Base-by-base conservation (phyloP, 176 grass and related monocot genomes). In the Chloris gayana region DNA sequence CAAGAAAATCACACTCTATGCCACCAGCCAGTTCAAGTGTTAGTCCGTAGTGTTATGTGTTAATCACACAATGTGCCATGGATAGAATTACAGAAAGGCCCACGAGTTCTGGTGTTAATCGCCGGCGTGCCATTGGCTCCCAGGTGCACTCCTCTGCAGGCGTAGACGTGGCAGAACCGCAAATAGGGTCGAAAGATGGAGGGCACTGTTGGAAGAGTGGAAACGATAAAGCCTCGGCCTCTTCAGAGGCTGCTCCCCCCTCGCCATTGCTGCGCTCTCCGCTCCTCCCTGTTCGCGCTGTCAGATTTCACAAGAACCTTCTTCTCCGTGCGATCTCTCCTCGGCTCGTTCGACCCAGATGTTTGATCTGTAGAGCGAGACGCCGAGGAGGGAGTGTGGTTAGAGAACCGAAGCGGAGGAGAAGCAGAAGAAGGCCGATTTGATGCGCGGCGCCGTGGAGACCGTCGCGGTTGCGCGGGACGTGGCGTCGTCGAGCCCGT, bases 401-500 rank as follows among this genome's bases (percentile, higher is more conserved):
- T 78, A 14, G 51, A 32, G 71, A 19, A 25, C 44, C 57, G 14
- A 24, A 57, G 14, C 46, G 39, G 33, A 31, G 33, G 77, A 31
- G 58, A 39, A 21, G 8, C 37, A 17, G 41, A 13, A 29, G 64
- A 7, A 18, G 74, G 73, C 74, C 45, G 76, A 51, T 82, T 91
- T 53, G 88, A 94, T 94, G 91, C 85, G 79, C 9, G 66, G 57
- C 69, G 65, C 85, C 35, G 78, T 33, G 51, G 83, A 89, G 75
- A 21, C 79, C 54, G 63, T 77, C 81, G 79, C 87, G 67, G 84
- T 90, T 83, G 83, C 77, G 41, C 65, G 78, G 18, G 82, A 85
- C 37, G 76, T 86, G 45, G 81, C 78, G 15, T 53, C 83, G 60
- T 77, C 84, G 72, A 92, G 86, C 83, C 75, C 83, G 13, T 53